Base-by-base conservation (phyloP, 495 filamentous ascomycete genomes). In the Aspergillus heteromorphus region DNA sequence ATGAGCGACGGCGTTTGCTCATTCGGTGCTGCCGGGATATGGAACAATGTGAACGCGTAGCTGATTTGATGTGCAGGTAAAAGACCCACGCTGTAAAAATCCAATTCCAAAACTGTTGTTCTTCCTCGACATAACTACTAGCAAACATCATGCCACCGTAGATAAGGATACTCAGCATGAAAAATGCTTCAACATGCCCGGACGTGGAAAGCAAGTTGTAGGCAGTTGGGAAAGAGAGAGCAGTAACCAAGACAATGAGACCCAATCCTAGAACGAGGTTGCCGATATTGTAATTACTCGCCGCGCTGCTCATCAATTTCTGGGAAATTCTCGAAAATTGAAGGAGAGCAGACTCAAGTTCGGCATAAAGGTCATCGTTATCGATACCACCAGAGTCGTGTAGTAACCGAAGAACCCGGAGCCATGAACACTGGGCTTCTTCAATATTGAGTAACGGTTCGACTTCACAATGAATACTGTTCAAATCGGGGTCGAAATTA, bases 71-170 rank as follows among this genome's bases (percentile, higher is more conserved):
- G 51, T 79, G 78, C 1, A 95, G 71, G 55, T 82, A 79, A 41
- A 80, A 71, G 40, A 88, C 71, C 91, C 91, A 99, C 2, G 79
- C 85, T 0, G 88, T 85, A 11, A 87, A 82, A 16, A 81, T 65
- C 91, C 92, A 96, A 68, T 97, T 97, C 93, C 93, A 99, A 68
- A 95, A 96, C 57, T 97, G 87, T 20, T 97, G 93, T 65, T 99
- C 93, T 69, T 99, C 93, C 65, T 99, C 93, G 20, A 99, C 89
- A 64, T 91, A 97, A 65, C 91, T 96, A 67, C 88, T 95, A 25
- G 92, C 91, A 70, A 97, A 97, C 91, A 97, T 97, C 86, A 95
- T 92, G 27, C 79, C 65, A 9, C 85, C 82, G 65, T 96, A 95
- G 0, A 80, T 64, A 1, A 85, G 8, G 1, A 81, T 53, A 52